These are phyloP conservation scores for Ogataea paraovalis DNA, from an alignment of 805 yeast species.

Conservation along the genomic window DNA sequence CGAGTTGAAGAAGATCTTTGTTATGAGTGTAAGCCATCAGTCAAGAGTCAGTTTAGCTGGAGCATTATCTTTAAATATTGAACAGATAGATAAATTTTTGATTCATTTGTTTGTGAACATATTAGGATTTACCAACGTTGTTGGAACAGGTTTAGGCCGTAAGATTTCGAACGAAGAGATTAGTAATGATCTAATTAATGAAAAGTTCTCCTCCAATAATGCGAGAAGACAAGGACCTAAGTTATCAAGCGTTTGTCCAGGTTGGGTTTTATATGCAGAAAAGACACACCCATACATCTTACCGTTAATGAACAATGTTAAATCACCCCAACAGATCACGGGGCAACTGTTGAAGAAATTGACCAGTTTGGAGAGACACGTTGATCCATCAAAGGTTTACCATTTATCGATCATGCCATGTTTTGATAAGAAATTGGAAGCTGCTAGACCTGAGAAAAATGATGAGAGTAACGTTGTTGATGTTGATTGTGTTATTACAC, in stretches of 20 bases:
- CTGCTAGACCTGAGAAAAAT: slow-evolving; percentile 67
- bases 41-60: slow-evolving; percentile 76
- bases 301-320: slow-evolving; percentile 65
- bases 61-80: slow-evolving; percentile 52
- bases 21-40: slow-evolving; percentile 81
- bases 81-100: slow-evolving; percentile 57
- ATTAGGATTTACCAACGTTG: slow-evolving; percentile 68
- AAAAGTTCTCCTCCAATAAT: slow-evolving; percentile 5
- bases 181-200: slow-evolving; percentile 36
- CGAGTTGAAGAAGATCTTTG: slow-evolving; percentile 42
- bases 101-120: slow-evolving; percentile 51
- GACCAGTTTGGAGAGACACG: slow-evolving; percentile 33
- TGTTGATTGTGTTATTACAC: slow-evolving; percentile 93
- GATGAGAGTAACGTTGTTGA: slow-evolving; percentile 35
- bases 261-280: slow-evolving; percentile 94
- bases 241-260: slow-evolving; percentile 83
- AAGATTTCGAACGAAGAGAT: slow-evolving; percentile 53
- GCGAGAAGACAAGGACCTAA: slow-evolving; percentile 39
- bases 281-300: slow-evolving; percentile 88
- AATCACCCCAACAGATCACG: slow-evolving; percentile 92
- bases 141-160: slow-evolving; percentile 84
- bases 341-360: slow-evolving; percentile 68
- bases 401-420: slow-evolving; percentile 95
- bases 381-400: slow-evolving; percentile 41
- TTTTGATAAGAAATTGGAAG: slow-evolving; percentile 93